A percentile compares a stretch with the other conserved stretches of the same genome.
phyloP scores from a whole-genome alignment of 2,329 filamentous ascomycete species.

The Cercospora zeina region DNA sequence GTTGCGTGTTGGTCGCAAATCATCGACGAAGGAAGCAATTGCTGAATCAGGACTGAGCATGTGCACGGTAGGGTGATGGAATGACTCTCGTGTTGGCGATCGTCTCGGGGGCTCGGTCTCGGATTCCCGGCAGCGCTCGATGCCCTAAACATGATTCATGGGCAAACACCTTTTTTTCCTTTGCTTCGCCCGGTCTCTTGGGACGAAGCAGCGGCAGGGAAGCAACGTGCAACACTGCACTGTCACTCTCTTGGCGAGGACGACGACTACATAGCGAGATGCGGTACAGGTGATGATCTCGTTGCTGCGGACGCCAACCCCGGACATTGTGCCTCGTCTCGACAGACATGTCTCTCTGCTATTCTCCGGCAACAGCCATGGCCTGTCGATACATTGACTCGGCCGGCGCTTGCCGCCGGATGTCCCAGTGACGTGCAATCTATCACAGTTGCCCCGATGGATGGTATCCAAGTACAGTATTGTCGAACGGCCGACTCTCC shows the following conservation, averaged over 20 bases:
- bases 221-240: background rate
- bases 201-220: background rate
- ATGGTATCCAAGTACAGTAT: too few species aligned
- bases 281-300: background rate
- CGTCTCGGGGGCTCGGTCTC: background rate
- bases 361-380: too few species aligned
- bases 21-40: background rate
- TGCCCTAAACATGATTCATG: slow-evolving; percentile 1
- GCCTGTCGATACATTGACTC: too few species aligned
- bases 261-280: background rate
- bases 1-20: background rate
- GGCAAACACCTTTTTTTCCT: background rate
- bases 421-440: background rate
- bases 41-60: background rate
- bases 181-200: too few species aligned
- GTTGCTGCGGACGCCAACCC: too few species aligned
- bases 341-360: too few species aligned
- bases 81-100: background rate
- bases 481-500: background rate
- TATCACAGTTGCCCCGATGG: background rate
- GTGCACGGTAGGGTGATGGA: too few species aligned
- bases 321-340: too few species aligned
- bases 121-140: background rate
- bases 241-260: too few species aligned
- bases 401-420: too few species aligned